A percentile compares a stretch with the other conserved stretches of the same genome.
These are phyloP conservation scores for Stachybotrys chartarum DNA, from an alignment of 2,329 filamentous ascomycete genomes.

Conservation along the genomic window DNA sequence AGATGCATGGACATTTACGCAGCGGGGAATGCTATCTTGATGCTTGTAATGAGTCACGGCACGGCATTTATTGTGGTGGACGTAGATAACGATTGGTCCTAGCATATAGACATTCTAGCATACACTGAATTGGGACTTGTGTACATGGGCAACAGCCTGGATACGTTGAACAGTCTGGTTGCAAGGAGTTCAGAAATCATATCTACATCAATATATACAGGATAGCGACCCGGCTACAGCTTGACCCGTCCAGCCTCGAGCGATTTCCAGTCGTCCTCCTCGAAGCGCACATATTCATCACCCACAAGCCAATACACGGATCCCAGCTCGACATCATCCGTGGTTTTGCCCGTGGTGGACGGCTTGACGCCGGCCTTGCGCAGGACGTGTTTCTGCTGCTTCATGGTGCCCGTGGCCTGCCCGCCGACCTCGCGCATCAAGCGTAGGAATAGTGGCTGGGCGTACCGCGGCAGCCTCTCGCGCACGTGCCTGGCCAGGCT, in stretches of 20 bases:
- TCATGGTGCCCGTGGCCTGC: slow-evolving; percentile 75
- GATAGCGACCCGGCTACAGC: slow-evolving; percentile 36
- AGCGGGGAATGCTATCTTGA: not conserved
- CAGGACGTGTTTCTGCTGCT: slow-evolving; percentile 75
- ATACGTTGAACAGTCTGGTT: too few relatives aligned
- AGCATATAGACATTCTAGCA: not conserved
- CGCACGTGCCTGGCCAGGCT: slow-evolving; percentile 54
- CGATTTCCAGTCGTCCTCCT: slow-evolving; percentile 58
- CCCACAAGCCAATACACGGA: slow-evolving; percentile 21
- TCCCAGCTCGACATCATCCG: slow-evolving; percentile 15
- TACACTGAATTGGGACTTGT: not conserved
- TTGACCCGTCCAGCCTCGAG: slow-evolving; percentile 63
- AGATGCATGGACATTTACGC: slow-evolving; percentile 1
- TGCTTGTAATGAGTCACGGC: not conserved
- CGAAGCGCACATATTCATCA: slow-evolving; percentile 61
- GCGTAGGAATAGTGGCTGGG: slow-evolving; percentile 71
- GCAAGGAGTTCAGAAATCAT: too few relatives aligned
- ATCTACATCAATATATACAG: not conserved
- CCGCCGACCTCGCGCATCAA: slow-evolving; percentile 48
- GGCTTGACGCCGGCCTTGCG: slow-evolving; percentile 70
- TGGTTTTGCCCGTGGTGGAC: slow-evolving; percentile 25
- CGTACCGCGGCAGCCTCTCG: slow-evolving; percentile 60
- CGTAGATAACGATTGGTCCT: not conserved
- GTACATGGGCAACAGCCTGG: not conserved
- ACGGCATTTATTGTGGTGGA: not conserved